A percentile compares a stretch with the other conserved stretches of the same genome.
Evolutionary conservation across 345 rosid genomes (phyloP).

Genomic region (Bretschneidera sinensis): DNA sequence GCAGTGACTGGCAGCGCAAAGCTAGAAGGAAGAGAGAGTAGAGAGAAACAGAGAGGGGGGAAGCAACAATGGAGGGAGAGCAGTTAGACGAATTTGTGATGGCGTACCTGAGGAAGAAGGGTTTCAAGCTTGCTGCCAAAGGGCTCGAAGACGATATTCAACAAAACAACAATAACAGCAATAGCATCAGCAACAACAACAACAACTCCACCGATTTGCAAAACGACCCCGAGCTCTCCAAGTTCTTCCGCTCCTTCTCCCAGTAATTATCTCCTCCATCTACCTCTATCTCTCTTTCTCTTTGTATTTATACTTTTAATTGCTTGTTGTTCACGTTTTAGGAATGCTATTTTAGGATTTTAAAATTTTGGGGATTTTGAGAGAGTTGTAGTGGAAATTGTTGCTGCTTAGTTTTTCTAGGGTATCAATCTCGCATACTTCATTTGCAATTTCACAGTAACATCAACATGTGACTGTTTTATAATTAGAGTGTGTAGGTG

Average conservation of each 20-base stretch:
- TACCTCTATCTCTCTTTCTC: neutral
- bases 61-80: slow-evolving; percentile 49
- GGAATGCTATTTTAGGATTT: too few relatives aligned
- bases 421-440: too few relatives aligned
- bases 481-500: too few relatives aligned
- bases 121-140: slow-evolving; percentile 57
- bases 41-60: too few relatives aligned
- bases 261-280: slow-evolving; percentile 37
- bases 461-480: too few relatives aligned
- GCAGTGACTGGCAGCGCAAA: neutral
- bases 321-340: neutral
- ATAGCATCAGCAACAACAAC: too few relatives aligned
- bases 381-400: too few relatives aligned
- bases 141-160: slow-evolving; percentile 52
- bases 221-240: slow-evolving; percentile 66
- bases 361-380: too few relatives aligned
- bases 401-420: too few relatives aligned
- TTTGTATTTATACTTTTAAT: neutral
- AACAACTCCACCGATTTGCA: slow-evolving; percentile 37
- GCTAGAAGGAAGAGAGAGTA: slow-evolving; percentile 10
- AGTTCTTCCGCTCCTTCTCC: slow-evolving; percentile 65
- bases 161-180: slow-evolving; percentile 36
- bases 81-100: slow-evolving; percentile 52
- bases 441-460: too few relatives aligned
- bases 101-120: slow-evolving; percentile 85